Percentiles rank a stretch among this genome's conserved stretches.
phyloP scores from a whole-genome alignment of 768 basidiomycete species.

The Agaricus blazei region DNA sequence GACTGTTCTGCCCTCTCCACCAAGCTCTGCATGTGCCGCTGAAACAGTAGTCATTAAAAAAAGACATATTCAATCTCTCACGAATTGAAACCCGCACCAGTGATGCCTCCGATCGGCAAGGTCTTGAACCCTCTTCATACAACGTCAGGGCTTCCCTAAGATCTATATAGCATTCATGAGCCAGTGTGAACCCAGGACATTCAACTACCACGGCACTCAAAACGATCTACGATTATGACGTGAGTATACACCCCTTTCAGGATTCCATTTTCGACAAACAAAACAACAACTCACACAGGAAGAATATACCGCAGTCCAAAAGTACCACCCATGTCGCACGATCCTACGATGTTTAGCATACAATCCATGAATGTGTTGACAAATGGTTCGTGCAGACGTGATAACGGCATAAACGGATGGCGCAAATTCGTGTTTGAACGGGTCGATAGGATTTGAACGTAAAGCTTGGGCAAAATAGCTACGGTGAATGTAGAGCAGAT shows the following conservation, averaged over 20 bases:
- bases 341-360: slow-evolving; percentile 29
- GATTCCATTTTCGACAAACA: neutral
- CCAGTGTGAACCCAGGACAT: slow-evolving; percentile 38
- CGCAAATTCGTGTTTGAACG: slow-evolving; percentile 38
- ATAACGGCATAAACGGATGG: slow-evolving; percentile 39
- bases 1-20: slow-evolving; percentile 9
- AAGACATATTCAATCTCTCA: neutral
- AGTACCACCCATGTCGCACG: slow-evolving; percentile 37
- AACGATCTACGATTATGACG: slow-evolving; percentile 33
- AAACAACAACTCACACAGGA: slow-evolving; percentile 35
- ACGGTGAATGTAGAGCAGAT: slow-evolving; percentile 42
- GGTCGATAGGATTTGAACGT: slow-evolving; percentile 33
- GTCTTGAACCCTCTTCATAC: slow-evolving; percentile 36
- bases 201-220: slow-evolving; percentile 42
- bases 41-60: neutral
- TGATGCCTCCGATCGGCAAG: slow-evolving; percentile 13
- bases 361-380: slow-evolving; percentile 35
- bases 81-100: neutral
- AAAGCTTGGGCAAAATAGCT: slow-evolving; percentile 46
- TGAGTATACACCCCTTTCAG: neutral
- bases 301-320: slow-evolving; percentile 47
- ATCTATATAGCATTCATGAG: slow-evolving; percentile 32
- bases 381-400: slow-evolving; percentile 35
- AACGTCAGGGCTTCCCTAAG: slow-evolving; percentile 31
- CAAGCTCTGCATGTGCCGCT: slow-evolving; percentile 8